phyloP scores from a whole-genome alignment of 768 basidiomycete species.

The Serendipita vermifera region DNA sequence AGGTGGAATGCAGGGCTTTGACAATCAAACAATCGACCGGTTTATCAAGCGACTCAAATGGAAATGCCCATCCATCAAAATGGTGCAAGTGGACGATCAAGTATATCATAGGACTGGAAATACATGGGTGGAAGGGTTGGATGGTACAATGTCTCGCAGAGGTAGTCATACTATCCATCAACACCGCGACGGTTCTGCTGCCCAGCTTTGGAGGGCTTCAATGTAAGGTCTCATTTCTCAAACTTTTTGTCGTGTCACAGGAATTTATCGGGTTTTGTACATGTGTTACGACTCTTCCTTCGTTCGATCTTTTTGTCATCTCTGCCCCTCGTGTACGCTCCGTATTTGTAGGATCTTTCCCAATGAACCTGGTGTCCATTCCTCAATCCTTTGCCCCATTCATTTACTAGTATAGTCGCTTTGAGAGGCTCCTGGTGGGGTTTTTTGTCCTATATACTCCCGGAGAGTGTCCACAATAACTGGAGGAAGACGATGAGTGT shows the following conservation, averaged over 20 bases:
- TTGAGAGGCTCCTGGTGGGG: too few species aligned
- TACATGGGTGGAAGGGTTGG: background rate
- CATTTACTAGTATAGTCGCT: too few species aligned
- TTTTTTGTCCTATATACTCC: background rate
- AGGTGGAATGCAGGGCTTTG: background rate
- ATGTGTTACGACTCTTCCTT: too few species aligned
- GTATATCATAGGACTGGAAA: background rate
- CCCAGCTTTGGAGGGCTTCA: background rate
- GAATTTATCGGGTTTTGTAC: too few species aligned
- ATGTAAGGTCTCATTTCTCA: background rate
- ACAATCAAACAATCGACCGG: background rate
- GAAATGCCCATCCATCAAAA: background rate
- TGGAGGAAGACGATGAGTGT: too few species aligned
- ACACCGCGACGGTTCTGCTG: slow-evolving; percentile 4
- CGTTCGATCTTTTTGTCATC: too few species aligned
- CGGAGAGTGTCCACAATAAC: slow-evolving; percentile 1
- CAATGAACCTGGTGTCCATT: too few species aligned
- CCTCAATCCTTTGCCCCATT: too few species aligned
- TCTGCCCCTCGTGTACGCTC: too few species aligned
- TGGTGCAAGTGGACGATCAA: slow-evolving; percentile 4
- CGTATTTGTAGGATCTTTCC: too few species aligned
- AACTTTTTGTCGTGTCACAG: background rate
- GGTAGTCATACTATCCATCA: background rate
- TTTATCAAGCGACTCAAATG: background rate
- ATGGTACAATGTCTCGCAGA: background rate